Evolutionary conservation across 306 rosid species (phyloP).

Genomic region (Carpinus viminea): DNA sequence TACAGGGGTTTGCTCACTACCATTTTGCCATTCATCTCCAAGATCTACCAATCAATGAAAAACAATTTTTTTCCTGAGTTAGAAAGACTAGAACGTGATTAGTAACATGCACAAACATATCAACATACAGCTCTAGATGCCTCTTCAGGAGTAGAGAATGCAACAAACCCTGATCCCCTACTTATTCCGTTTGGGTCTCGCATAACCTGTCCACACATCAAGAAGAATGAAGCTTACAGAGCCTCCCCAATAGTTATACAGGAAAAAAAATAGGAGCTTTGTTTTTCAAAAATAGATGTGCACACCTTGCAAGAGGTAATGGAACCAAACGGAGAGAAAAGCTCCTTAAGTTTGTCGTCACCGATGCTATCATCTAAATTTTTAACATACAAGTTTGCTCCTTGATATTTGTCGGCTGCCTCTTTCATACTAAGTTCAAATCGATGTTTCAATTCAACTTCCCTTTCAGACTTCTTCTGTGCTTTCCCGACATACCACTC

Average conservation of each 20-base stretch:
- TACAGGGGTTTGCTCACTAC: slow-evolving; percentile 88
- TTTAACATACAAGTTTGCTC: slow-evolving; percentile 83
- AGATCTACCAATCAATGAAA: slow-evolving; percentile 46
- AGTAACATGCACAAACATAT: slow-evolving; percentile 3
- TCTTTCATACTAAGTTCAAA: slow-evolving; percentile 93
- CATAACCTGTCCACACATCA: slow-evolving; percentile 70
- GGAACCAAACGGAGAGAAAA: slow-evolving; percentile 72
- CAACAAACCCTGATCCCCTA: slow-evolving; percentile 96
- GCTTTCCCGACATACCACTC: slow-evolving; percentile 97
- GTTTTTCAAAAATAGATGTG: neutral
- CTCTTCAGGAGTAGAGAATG: slow-evolving; percentile 94
- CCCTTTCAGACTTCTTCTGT: slow-evolving; percentile 94
- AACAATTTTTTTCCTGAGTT: neutral
- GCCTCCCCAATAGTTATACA: neutral
- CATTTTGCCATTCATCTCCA: slow-evolving; percentile 96
- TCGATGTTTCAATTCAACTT: slow-evolving; percentile 62
- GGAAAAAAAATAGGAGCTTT: neutral
- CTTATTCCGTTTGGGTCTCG: slow-evolving; percentile 92
- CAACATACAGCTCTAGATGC: slow-evolving; percentile 92
- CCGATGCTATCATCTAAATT: slow-evolving; percentile 75
- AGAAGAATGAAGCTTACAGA: slow-evolving; percentile 19
- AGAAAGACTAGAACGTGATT: neutral
- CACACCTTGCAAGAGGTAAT: slow-evolving; percentile 90
- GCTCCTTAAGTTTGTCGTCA: slow-evolving; percentile 78
- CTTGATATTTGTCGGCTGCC: slow-evolving; percentile 90